Base-by-base conservation (phyloP, 768 basidiomycete species). In the Tephrocybe sp. region DNA sequence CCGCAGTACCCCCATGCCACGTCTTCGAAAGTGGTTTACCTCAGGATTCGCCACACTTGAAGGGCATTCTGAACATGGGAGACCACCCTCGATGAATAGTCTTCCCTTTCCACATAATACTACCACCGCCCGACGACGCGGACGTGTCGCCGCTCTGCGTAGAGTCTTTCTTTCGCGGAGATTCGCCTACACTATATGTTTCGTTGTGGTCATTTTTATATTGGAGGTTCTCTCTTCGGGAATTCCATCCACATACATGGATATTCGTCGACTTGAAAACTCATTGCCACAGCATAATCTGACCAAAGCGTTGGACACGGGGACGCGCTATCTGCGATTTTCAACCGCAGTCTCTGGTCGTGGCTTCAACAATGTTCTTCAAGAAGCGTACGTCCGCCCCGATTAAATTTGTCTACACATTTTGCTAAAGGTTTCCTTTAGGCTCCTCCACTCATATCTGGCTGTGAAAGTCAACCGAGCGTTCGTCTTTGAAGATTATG, bases 401-500 rank as follows among this genome's bases (percentile, higher is more conserved):
- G 7, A 17, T 37, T 8, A 8, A 17, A 21, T 18, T 15, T 20
- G n/a, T n/a, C 11, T 4, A 34, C 30, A 14, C 1, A 28, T 8
- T 14, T 33, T 11, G 32, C 23, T 36, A 36, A 24, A 21, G 1
- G 4, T 20, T 6, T 26, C 10, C 6, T 20, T 6, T n/a, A 80
- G 79, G 2, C 50, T 81, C 8, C 47, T 83, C 18, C 70, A 76
- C 62, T 77, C 76, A 11, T 75, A 82, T 58, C 63, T 84, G n/a
- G 80, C 83, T 0, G 71, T 77, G 33, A 57, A 63, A 24, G 61
- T 77, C 38, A 39, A 80, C 53, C 67, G 81, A 10, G 77, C 79
- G 1, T 85, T 76, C 50, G 83, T 85, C 1, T 86, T 85, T 51
- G 79, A 83, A 51, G 81, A 84, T 58, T 84, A 83, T 50, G 72